These are phyloP conservation scores for Teratosphaeria viscida DNA, from an alignment of 2,329 filamentous ascomycete genomes.

Conservation along the genomic window DNA sequence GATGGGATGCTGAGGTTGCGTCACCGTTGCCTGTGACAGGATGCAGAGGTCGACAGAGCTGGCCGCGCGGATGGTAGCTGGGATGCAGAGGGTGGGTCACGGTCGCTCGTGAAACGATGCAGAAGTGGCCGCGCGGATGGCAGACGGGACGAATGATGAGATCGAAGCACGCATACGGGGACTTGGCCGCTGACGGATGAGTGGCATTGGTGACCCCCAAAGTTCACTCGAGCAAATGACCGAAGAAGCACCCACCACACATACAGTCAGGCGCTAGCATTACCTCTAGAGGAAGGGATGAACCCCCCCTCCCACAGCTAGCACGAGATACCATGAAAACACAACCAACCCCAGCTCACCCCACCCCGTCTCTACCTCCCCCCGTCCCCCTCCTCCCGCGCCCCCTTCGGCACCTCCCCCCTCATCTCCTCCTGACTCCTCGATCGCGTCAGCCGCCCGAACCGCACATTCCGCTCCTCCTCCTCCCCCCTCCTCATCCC, in stretches of 20 bases:
- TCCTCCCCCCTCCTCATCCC: background rate
- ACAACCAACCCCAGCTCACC: background rate
- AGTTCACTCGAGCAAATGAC: background rate
- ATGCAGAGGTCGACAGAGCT: too few relatives aligned
- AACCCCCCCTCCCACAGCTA: background rate
- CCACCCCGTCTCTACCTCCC: background rate
- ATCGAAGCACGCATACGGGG: background rate
- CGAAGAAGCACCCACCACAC: background rate
- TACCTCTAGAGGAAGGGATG: background rate
- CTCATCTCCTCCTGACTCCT: background rate
- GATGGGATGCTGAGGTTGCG: background rate
- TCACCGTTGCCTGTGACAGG: too few relatives aligned
- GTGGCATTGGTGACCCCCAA: background rate
- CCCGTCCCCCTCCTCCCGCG: background rate
- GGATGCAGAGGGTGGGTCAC: too few relatives aligned
- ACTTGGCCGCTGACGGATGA: background rate
- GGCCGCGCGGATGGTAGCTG: too few relatives aligned
- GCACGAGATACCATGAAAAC: background rate
- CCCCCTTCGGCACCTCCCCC: background rate
- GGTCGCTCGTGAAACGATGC: too few relatives aligned
- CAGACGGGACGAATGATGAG: conserved; percentile 1
- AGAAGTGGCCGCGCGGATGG: conserved; percentile 1
- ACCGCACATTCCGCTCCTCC: background rate
- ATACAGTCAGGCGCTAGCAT: background rate
- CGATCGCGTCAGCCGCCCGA: background rate